Conservation (phyloP, 1,284 basidiomycete genomes). For the Polyporus tsugae region DNA sequence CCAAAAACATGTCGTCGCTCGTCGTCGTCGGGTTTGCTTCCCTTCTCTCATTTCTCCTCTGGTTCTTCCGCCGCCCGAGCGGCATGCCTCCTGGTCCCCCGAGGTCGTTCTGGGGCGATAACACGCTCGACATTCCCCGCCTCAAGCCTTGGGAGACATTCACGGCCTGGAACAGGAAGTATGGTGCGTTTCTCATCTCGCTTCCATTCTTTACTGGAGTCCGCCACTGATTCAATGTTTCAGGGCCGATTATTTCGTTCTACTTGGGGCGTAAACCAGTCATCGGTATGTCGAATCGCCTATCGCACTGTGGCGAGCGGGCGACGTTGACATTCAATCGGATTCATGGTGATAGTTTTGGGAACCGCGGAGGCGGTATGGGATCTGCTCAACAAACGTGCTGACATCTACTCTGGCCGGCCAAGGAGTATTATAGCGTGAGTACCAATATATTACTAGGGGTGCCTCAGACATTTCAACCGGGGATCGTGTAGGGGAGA, state of each 20-base stretch:
- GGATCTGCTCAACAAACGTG: conserved; percentile 23
- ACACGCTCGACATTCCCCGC: conserved; percentile 14
- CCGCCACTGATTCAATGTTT: not conserved
- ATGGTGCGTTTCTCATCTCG: conserved; percentile 3
- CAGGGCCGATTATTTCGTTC: not conserved
- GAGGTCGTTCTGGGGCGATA: conserved; percentile 11
- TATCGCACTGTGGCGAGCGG: not conserved
- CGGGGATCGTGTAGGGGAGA: not conserved
- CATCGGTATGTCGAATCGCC: not conserved
- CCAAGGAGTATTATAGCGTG: conserved; percentile 19
- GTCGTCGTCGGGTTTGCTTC: not conserved
- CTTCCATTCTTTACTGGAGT: not conserved
- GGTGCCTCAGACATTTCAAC: no score
- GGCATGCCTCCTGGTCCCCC: conserved; percentile 18
- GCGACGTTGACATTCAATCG: not conserved
- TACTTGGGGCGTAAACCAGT: not conserved
- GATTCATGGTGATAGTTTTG: conserved; percentile 9
- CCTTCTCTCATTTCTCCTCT: not conserved
- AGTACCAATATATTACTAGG: not conserved
- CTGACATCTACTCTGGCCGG: conserved; percentile 20
- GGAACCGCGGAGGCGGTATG: conserved; percentile 15
- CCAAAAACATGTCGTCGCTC: not conserved
- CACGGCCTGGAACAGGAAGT: conserved; percentile 17
- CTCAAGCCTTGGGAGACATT: conserved; percentile 14
- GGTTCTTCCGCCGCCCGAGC: conserved; percentile 6